Percentiles rank a stretch among this genome's conserved stretches.
phyloP scores from a whole-genome alignment of 768 basidiomycete species.

The Pleurotus eryngii region DNA sequence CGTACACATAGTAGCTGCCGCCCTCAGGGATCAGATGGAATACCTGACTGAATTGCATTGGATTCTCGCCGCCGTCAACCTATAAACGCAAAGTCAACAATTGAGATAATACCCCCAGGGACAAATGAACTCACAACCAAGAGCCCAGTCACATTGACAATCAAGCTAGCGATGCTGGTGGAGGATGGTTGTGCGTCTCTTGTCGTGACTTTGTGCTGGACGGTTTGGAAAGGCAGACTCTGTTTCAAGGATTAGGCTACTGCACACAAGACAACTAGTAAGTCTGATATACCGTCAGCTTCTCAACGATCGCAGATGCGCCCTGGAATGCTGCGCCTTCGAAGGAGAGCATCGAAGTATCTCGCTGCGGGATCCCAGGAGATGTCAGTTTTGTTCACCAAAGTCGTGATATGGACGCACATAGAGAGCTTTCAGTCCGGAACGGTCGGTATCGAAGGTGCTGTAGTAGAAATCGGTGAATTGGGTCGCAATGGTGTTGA shows the following conservation, averaged over 20 bases:
- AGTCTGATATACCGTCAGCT: slow-evolving; percentile 56
- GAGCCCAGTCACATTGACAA: slow-evolving; percentile 89
- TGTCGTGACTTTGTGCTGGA: slow-evolving; percentile 79
- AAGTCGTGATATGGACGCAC: slow-evolving; percentile 45
- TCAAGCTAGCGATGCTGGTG: slow-evolving; percentile 45
- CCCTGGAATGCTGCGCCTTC: slow-evolving; percentile 66
- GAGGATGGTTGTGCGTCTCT: slow-evolving; percentile 87
- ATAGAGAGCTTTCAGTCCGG: slow-evolving; percentile 62
- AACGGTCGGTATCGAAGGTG: slow-evolving; percentile 68
- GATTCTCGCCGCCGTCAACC: slow-evolving; percentile 79
- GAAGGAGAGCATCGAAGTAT: slow-evolving; percentile 80
- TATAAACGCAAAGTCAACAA: slow-evolving; percentile 21
- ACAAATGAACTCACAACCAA: slow-evolving; percentile 51
- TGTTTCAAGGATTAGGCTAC: slow-evolving; percentile 21
- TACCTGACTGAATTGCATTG: slow-evolving; percentile 88
- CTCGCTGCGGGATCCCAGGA: slow-evolving; percentile 51
- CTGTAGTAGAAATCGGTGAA: slow-evolving; percentile 83
- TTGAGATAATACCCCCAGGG: neutral
- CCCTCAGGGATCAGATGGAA: slow-evolving; percentile 88
- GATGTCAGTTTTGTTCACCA: slow-evolving; percentile 20
- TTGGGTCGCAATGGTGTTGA: slow-evolving; percentile 70
- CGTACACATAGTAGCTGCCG: slow-evolving; percentile 81
- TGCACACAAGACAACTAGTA: neutral
- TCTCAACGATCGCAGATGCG: slow-evolving; percentile 53
- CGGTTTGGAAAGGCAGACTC: slow-evolving; percentile 78